phyloP scores from a whole-genome alignment of 495 filamentous ascomycete species.

The Gamarada debralockiae region DNA sequence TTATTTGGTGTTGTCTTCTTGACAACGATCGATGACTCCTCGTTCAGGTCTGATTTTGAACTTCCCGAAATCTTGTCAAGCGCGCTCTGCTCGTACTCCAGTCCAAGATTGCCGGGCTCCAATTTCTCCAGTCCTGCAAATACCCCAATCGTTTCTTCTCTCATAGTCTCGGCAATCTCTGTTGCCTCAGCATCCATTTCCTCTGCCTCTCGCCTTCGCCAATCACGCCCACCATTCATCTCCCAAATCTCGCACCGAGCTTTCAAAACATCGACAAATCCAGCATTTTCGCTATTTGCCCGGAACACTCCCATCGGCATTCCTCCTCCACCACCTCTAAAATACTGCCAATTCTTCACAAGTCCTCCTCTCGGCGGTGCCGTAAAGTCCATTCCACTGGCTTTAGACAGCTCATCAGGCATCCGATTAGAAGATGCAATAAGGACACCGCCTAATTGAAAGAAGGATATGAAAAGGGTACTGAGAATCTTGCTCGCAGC shows the following conservation, averaged over 20 bases:
- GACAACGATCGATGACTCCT: neutral
- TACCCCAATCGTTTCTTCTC: slow-evolving; percentile 1
- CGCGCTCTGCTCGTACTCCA: neutral
- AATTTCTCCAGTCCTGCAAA: slow-evolving; percentile 1
- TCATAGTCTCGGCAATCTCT: slow-evolving; percentile 15
- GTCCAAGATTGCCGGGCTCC: neutral
- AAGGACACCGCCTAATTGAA: slow-evolving; percentile 68
- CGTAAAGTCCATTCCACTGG: slow-evolving; percentile 54
- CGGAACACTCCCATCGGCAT: slow-evolving; percentile 38
- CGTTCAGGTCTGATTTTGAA: neutral
- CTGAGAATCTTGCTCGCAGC: slow-evolving; percentile 66
- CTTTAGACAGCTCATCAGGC: slow-evolving; percentile 69
- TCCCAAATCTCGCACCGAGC: slow-evolving; percentile 69
- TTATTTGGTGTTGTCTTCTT: slow-evolving; percentile 10
- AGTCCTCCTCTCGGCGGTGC: slow-evolving; percentile 44
- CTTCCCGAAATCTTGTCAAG: neutral
- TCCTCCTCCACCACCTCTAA: neutral
- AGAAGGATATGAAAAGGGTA: slow-evolving; percentile 67
- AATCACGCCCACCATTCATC: slow-evolving; percentile 64
- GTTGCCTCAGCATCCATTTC: slow-evolving; percentile 8
- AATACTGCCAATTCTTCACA: slow-evolving; percentile 39
- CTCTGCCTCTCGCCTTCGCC: slow-evolving; percentile 48
- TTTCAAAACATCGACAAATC: slow-evolving; percentile 63
- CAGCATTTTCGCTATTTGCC: slow-evolving; percentile 57
- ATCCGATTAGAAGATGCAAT: slow-evolving; percentile 70